Evolutionary conservation across 2,329 filamentous ascomycete species (phyloP).

Genomic region (Aspergillus fructus): DNA sequence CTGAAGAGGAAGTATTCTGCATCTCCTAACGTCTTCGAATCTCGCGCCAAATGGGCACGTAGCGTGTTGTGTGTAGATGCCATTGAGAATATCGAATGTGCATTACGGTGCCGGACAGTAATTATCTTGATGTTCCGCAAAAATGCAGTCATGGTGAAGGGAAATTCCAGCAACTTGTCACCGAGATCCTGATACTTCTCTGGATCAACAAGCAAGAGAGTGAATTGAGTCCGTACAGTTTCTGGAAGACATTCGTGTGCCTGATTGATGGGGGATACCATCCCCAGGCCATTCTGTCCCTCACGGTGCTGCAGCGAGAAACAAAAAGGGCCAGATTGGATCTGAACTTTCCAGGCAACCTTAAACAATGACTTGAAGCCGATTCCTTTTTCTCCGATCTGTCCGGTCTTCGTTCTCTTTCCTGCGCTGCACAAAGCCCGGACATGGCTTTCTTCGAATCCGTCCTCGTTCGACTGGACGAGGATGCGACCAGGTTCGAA

Average conservation of each 20-base stretch:
- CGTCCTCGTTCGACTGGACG: conserved; percentile 5
- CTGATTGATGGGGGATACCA: background rate
- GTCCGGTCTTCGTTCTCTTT: background rate
- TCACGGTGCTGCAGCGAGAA: conserved; percentile 6
- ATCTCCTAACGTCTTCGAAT: too few species aligned
- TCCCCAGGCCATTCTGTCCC: background rate
- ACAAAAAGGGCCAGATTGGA: conserved; percentile 10
- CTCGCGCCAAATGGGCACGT: too few species aligned
- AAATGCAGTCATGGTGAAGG: background rate
- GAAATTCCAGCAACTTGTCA: background rate
- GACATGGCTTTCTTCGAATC: conserved; percentile 3
- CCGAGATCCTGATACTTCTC: background rate
- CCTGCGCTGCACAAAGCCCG: background rate
- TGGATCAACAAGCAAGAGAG: background rate
- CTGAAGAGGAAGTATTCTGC: too few species aligned
- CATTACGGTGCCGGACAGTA: too few species aligned
- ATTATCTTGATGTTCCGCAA: too few species aligned
- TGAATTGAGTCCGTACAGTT: conserved; percentile 5
- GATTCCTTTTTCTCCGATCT: background rate
- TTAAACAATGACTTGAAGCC: background rate
- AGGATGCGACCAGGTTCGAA: background rate
- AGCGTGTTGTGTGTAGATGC: too few species aligned
- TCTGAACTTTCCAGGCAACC: background rate
- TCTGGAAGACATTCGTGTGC: background rate
- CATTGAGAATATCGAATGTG: too few species aligned